phyloP scores from a whole-genome alignment of 1,139 yeast genomes.

The Blastobotrys buckinghamii region DNA sequence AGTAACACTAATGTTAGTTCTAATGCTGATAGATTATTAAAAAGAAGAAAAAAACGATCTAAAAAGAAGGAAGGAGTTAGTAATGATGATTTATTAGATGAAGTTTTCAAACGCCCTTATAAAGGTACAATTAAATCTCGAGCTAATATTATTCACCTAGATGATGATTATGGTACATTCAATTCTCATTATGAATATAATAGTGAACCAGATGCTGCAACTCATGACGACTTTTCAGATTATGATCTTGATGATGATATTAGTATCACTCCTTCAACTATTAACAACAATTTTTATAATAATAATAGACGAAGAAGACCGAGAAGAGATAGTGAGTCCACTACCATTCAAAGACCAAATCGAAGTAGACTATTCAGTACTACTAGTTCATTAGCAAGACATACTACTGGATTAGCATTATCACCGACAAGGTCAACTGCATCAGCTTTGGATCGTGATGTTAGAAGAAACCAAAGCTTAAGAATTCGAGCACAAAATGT shows the following conservation, averaged over 20 bases:
- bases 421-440: slow-evolving; percentile 19
- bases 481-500: not conserved
- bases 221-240: slow-evolving; percentile 6
- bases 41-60: not conserved
- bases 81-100: slow-evolving; percentile 28
- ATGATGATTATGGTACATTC: slow-evolving; percentile 5
- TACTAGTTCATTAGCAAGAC: slow-evolving; percentile 17
- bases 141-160: slow-evolving; percentile 11
- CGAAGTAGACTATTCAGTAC: slow-evolving; percentile 18
- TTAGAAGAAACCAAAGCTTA: not conserved
- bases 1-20: not conserved
- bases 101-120: slow-evolving; percentile 29
- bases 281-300: slow-evolving; percentile 3
- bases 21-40: not conserved
- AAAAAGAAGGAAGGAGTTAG: slow-evolving; percentile 17
- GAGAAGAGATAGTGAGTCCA: slow-evolving; percentile 8
- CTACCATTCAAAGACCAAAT: slow-evolving; percentile 1
- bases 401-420: slow-evolving; percentile 15
- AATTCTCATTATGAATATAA: not conserved
- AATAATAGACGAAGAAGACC: not conserved
- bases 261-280: slow-evolving; percentile 7
- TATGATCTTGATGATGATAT: slow-evolving; percentile 13
- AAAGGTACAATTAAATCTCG: slow-evolving; percentile 24
- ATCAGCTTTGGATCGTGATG: slow-evolving; percentile 7
- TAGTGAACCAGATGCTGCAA: slow-evolving; percentile 3